Evolutionary conservation across 1,284 basidiomycete species (phyloP).

Genomic region (Ustilago hordei): DNA sequence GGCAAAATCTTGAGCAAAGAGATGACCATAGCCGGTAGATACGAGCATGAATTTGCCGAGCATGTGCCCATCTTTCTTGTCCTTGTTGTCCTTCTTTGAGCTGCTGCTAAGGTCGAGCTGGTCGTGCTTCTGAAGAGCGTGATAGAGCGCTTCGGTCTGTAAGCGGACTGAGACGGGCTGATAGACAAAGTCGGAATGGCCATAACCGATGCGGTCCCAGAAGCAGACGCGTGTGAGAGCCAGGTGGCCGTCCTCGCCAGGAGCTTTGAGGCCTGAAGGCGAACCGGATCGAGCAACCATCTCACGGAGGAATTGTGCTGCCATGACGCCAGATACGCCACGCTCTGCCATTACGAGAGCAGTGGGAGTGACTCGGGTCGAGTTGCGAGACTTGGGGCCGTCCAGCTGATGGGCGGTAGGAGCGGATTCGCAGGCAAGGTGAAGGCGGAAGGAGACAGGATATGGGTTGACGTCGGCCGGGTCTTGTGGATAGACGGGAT

Average conservation of each 20-base stretch:
- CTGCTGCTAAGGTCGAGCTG: constrained; percentile 21
- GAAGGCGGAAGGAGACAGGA: constrained; percentile 49
- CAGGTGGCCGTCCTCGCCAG: constrained; percentile 53
- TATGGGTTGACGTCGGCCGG: constrained; percentile 42
- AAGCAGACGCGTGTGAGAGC: constrained; percentile 51
- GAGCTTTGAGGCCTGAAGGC: constrained; percentile 4
- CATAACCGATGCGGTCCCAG: constrained; percentile 58
- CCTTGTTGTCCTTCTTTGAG: background rate
- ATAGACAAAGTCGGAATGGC: constrained; percentile 52
- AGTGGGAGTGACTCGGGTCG: constrained; percentile 32
- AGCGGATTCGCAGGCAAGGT: constrained; percentile 51
- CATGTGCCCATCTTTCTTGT: constrained; percentile 19
- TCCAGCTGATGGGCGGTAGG: constrained; percentile 22
- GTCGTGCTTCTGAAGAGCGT: constrained; percentile 37
- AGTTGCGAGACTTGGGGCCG: constrained; percentile 11
- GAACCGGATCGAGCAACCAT: constrained; percentile 43
- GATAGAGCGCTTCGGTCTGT: constrained; percentile 41
- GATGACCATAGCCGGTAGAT: constrained; percentile 52
- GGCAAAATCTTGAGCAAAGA: constrained; percentile 56
- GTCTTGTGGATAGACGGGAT: constrained; percentile 40
- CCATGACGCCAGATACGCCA: constrained; percentile 49
- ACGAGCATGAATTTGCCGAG: constrained; percentile 56
- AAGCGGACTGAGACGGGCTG: constrained; percentile 34
- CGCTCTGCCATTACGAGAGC: constrained; percentile 59
- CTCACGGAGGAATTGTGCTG: constrained; percentile 52